phyloP scores from a whole-genome alignment of 768 basidiomycete genomes.

The Gelatoporia subvermispora region DNA sequence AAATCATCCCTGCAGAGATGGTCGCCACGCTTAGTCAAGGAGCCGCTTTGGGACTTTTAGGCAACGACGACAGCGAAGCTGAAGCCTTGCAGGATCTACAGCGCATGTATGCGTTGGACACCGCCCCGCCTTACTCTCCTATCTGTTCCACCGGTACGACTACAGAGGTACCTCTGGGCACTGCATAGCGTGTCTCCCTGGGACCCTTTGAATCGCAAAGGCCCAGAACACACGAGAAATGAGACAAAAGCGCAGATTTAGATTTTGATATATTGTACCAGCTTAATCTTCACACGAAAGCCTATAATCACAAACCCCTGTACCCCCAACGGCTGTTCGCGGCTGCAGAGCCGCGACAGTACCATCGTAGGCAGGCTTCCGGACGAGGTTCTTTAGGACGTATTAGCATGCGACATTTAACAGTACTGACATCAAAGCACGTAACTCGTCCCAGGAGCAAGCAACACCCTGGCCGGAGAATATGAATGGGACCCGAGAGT shows the following conservation, averaged over 20 bases:
- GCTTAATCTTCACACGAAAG: no score
- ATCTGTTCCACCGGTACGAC: no score
- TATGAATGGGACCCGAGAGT: constrained; percentile 30
- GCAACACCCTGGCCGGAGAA: constrained; percentile 31
- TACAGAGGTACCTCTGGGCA: no score
- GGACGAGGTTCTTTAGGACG: constrained; percentile 11
- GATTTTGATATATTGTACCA: no score
- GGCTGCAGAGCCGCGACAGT: constrained; percentile 17
- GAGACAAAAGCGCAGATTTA: no score
- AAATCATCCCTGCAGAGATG: neutral
- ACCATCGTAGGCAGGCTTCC: constrained; percentile 25
- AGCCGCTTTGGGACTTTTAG: constrained; percentile 1
- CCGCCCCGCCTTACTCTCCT: no score
- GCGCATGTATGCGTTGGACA: neutral
- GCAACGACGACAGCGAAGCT: constrained; percentile 1
- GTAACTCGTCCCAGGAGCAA: constrained; percentile 25
- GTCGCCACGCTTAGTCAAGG: constrained; percentile 1
- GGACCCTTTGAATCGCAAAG: no score
- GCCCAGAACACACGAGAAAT: no score
- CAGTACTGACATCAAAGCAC: neutral
- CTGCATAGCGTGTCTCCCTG: no score
- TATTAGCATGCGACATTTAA: neutral
- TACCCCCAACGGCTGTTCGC: no score
- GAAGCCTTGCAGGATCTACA: neutral
- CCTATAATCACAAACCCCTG: no score